Conservation (phyloP, 2,329 filamentous ascomycete species). For the Rhinocladiella mackenziei region DNA sequence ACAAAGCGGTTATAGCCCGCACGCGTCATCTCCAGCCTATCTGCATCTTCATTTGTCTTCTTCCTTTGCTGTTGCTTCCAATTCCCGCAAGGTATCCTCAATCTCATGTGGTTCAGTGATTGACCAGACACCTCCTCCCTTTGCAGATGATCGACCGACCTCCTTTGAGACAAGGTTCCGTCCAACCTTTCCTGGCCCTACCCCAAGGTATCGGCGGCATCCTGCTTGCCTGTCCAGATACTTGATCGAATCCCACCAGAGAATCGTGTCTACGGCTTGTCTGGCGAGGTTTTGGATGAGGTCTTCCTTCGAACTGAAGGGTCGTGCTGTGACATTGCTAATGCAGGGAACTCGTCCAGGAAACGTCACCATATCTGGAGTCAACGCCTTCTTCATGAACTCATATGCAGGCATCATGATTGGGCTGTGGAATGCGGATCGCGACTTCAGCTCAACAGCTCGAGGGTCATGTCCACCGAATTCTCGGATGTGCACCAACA, state of each 20-base stretch:
- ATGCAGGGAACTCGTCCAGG: slow-evolving; percentile 73
- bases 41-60: slow-evolving; percentile 7
- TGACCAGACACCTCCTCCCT: slow-evolving; percentile 89
- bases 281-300: slow-evolving; percentile 74
- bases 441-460: slow-evolving; percentile 71
- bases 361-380: slow-evolving; percentile 63
- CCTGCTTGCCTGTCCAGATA: slow-evolving; percentile 81
- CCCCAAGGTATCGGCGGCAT: slow-evolving; percentile 81
- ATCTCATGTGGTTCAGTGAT: slow-evolving; percentile 76
- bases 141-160: slow-evolving; percentile 75
- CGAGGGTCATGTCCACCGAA: slow-evolving; percentile 89
- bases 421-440: slow-evolving; percentile 51
- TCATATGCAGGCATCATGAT: slow-evolving; percentile 82
- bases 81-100: slow-evolving; percentile 41
- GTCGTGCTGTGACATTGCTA: slow-evolving; percentile 78
- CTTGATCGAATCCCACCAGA: slow-evolving; percentile 90
- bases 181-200: slow-evolving; percentile 90
- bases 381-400: slow-evolving; percentile 66
- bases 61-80: slow-evolving; percentile 25
- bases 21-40: too few species aligned
- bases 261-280: slow-evolving; percentile 85
- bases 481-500: slow-evolving; percentile 79
- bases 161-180: slow-evolving; percentile 92
- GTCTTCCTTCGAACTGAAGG: slow-evolving; percentile 68
- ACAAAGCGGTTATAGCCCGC: too few species aligned